Conservation (phyloP, 2,329 filamentous ascomycete genomes). For the Cladosporium sp. region DNA sequence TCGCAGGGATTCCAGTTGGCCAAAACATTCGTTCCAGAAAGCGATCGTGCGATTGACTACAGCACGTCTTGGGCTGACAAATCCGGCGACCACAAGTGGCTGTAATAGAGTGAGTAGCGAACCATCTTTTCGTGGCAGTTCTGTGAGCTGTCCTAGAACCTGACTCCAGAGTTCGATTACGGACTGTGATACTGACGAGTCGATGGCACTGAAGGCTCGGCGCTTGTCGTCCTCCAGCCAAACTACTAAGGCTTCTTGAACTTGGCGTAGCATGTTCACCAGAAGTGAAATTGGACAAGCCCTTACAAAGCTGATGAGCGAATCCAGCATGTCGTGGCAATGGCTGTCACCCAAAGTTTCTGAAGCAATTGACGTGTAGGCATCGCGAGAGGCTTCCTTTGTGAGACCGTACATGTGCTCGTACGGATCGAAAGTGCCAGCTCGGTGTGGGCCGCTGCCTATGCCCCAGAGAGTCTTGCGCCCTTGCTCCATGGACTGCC, state of each 20-base stretch:
- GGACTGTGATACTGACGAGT: background rate
- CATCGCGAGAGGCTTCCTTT: slow-evolving; percentile 53
- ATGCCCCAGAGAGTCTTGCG: slow-evolving; percentile 68
- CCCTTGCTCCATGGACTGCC: slow-evolving; percentile 65
- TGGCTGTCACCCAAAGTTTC: slow-evolving; percentile 39
- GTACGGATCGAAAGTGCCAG: slow-evolving; percentile 58
- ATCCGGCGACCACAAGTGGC: slow-evolving; percentile 53
- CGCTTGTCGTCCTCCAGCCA: slow-evolving; percentile 14
- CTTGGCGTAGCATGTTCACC: slow-evolving; percentile 29
- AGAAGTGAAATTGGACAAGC: slow-evolving; percentile 46
- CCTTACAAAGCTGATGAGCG: slow-evolving; percentile 51
- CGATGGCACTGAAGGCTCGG: background rate
- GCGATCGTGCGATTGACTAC: slow-evolving; percentile 56
- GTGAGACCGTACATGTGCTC: slow-evolving; percentile 66
- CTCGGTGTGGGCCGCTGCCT: slow-evolving; percentile 39
- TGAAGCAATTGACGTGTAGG: slow-evolving; percentile 52
- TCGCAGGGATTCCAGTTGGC: slow-evolving; percentile 57
- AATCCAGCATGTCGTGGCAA: background rate
- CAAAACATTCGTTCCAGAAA: slow-evolving; percentile 73
- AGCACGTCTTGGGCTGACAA: slow-evolving; percentile 54
- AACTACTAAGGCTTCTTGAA: slow-evolving; percentile 23
- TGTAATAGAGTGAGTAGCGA: slow-evolving; percentile 57
- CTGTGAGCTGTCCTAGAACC: slow-evolving; percentile 36
- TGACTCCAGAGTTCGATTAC: background rate
- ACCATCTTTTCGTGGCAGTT: slow-evolving; percentile 60